Evolutionary conservation across 2,329 filamentous ascomycete species (phyloP), one percentile per base, ranked within the genome.

Genomic region (Fonsecaea erecta): DNA sequence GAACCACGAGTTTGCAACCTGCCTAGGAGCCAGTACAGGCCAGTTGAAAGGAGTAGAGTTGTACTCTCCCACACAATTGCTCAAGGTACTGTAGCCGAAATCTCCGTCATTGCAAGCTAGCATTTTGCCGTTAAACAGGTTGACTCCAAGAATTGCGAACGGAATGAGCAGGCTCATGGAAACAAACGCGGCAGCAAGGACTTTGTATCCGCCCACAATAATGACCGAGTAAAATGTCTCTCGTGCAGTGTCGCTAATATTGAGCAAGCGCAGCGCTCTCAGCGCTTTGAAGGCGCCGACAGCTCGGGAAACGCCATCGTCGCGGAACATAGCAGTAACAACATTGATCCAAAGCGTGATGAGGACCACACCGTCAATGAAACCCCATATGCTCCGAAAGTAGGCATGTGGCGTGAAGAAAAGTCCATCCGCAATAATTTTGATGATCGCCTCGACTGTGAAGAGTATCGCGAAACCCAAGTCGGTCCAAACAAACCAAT

Each of bases 351-450:
- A 98, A 8, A 99, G 85, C 0, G 95, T 98, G 62, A 97, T 81
- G 59, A 99, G 82, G 70, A 99, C 95, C 52, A 98, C 78, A 0
- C 90, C 92, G 74, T 99, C 95, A 70, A 99, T 97, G 67, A 97
- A 88, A 6, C 95, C 96, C 95, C 95, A 99, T 0, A 93, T 94
- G 74, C 94, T 94, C 72, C 95, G 89, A 76, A 97, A 92, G 75
- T 97, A 99, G 2, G 96, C 96, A 77, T 99, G 97, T 0, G 95
- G 95, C 0, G 95, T 97, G 87, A 92, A 98, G 76, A 97, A 90
- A 72, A 97, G 90, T 7, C 95, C 95, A 79, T 99, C 95, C 0
- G 95, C 95, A 72, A 99, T 88, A 62, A 96, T 88, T 77, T 99
- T 99, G 79, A 99, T 93, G 5, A 88, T 74, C 0, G 93, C 92